These are phyloP conservation scores for Cyanidiococcus yangmingshanensis DNA, from an alignment of 23 red algal species.

Conservation along the genomic window DNA sequence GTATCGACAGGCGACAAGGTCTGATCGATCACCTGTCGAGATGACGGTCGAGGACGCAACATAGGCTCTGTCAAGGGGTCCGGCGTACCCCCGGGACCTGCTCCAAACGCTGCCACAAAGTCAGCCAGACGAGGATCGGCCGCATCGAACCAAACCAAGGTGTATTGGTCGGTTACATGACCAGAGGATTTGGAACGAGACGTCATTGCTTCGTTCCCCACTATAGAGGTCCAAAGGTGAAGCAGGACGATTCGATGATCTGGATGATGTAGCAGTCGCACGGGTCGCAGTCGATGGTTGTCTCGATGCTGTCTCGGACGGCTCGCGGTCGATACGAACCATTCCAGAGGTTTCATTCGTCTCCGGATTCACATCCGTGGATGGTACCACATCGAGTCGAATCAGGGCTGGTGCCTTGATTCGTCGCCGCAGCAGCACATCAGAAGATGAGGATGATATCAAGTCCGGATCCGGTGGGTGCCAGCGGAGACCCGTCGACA, in stretches of 20 bases:
- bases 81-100: background rate
- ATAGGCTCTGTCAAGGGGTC: background rate
- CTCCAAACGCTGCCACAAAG: conserved; percentile 12
- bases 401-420: background rate
- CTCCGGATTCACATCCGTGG: background rate
- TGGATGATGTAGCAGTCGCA: too few species aligned
- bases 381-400: conserved; percentile 5
- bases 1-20: background rate
- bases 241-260: background rate
- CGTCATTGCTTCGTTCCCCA: background rate
- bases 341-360: too few species aligned
- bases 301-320: too few species aligned
- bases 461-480: conserved; percentile 1
- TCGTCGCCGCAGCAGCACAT: background rate
- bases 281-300: too few species aligned
- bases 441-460: background rate
- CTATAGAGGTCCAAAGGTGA: conserved; percentile 11
- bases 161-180: background rate
- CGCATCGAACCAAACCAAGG: conserved; percentile 14
- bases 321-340: too few species aligned
- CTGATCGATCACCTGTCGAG: background rate
- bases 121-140: background rate
- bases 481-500: background rate
- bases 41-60: background rate
- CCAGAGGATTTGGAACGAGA: background rate